Evolutionary conservation across 495 filamentous ascomycete species (phyloP), one percentile per base, ranked within the genome.

Genomic region (Aspergillus leporis): DNA sequence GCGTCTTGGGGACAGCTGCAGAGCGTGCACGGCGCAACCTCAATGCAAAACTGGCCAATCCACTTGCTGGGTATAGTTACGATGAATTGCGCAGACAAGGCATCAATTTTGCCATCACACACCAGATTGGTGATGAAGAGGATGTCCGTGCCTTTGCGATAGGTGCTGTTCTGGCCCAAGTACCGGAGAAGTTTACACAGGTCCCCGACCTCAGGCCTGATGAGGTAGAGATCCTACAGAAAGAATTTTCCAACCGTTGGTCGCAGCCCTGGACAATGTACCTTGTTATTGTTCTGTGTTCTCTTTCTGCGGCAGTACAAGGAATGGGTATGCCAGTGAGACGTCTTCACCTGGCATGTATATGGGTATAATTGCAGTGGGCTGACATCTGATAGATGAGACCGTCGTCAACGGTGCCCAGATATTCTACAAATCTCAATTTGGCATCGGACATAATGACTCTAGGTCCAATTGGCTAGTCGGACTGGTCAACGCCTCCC

Each of bases 361-460:
- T 30, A 19, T 18, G 16, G 9, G 13, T 8, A 3, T 7, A 45
- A n/a, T 18, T 3, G 7, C 18, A 14, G 6, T 40, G 23, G 8
- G 19, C 54, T 56, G 31, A 48, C 30, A 51, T 51, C 12, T 5
- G 34, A 22, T 41, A 85, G 86, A 91, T 66, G 87, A 92, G 68
- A 90, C 88, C 0, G 88, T 90, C 47, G 87, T 91, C 61, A 92
- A 92, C 61, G 90, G 89, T 45, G 90, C 87, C 16, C 89, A 93
- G 58, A 76, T 87, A 9, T 91, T 89, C 71, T 93, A 90, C 67
- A 81, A 81, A 50, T 59, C 67, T 10, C 81, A 89, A 60, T 91
- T 91, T 59, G 87, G 55, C 16, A 63, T 66, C 40, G 34, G 21
- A 0, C 57, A 61, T 23, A 59, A 61, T 18, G 36, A 45, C 28